These are phyloP conservation scores for Ceratocystis colombiana DNA, from an alignment of 2,329 filamentous ascomycete species.

Conservation along the genomic window DNA sequence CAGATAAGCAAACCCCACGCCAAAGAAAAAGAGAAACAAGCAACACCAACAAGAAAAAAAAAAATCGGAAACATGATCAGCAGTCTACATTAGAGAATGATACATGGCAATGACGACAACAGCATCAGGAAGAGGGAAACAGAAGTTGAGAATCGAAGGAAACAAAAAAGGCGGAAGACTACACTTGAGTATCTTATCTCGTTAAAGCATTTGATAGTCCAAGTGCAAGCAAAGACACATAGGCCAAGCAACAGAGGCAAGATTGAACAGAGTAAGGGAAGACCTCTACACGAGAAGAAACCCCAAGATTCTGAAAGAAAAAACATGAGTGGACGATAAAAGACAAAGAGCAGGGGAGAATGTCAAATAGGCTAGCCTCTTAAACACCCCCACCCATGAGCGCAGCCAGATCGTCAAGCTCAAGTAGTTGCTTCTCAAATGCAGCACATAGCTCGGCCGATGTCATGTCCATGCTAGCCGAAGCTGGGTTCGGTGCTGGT, in stretches of 20 bases:
- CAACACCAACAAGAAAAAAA: not conserved
- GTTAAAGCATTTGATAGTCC: not conserved
- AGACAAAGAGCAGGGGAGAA: not conserved
- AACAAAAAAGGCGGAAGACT: not conserved
- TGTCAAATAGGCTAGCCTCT: not conserved
- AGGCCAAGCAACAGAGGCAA: not conserved
- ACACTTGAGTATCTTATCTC: not conserved
- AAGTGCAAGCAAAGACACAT: not conserved
- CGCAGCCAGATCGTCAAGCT: slow-evolving; percentile 51
- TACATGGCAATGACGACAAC: slow-evolving; percentile 11
- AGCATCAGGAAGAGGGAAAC: not conserved
- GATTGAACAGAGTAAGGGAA: not conserved
- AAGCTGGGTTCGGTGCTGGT: slow-evolving; percentile 27
- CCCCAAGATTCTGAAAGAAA: not conserved
- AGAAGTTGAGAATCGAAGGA: not conserved
- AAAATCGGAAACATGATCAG: slow-evolving; percentile 5
- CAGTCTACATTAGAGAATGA: slow-evolving; percentile 18
- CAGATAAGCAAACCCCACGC: slow-evolving; percentile 8
- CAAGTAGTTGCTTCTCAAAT: slow-evolving; percentile 50
- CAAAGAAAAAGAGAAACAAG: slow-evolving; percentile 7
- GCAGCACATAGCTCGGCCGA: slow-evolving; percentile 48
- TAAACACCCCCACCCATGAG: slow-evolving; percentile 54
- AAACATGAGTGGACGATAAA: not conserved
- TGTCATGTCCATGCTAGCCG: slow-evolving; percentile 42
- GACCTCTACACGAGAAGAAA: not conserved